Conservation (phyloP, 2,329 filamentous ascomycete genomes). For the Ophiostoma perfectum region DNA sequence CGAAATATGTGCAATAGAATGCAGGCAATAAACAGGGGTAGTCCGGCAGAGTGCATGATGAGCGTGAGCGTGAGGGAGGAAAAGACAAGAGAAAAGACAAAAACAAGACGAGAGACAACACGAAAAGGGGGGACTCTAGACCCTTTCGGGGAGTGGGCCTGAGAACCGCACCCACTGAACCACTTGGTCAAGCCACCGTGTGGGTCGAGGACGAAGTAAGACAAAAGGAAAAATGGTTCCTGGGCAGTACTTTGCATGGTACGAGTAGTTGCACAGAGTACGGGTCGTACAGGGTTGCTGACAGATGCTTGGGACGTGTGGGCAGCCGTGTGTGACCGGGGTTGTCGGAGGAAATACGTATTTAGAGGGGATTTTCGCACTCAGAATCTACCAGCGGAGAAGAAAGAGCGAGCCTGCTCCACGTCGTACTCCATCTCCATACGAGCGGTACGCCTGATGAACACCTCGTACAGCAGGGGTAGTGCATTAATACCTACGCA, state of each 20-base stretch:
- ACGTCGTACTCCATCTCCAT: neutral
- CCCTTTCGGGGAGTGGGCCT: neutral
- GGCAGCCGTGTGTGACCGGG: neutral
- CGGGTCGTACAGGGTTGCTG: neutral
- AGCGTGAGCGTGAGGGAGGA: neutral
- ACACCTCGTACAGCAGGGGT: slow-evolving; percentile 2
- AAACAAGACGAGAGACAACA: neutral
- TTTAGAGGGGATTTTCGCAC: neutral
- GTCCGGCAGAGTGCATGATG: neutral
- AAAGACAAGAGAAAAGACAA: neutral
- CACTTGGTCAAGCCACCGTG: neutral
- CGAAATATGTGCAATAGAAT: slow-evolving; percentile 5
- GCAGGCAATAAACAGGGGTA: slow-evolving; percentile 4
- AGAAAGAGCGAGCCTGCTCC: neutral
- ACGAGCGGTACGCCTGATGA: neutral
- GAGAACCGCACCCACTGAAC: neutral
- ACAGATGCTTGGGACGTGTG: neutral
- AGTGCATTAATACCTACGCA: neutral
- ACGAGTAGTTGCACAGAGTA: neutral
- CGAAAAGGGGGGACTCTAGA: slow-evolving; percentile 3
- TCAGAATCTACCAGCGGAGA: neutral
- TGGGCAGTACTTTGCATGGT: neutral
- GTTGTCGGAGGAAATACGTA: neutral
- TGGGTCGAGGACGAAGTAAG: neutral
- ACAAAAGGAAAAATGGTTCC: neutral